Evolutionary conservation across 345 rosid genomes (phyloP), one percentile per base, ranked within the genome.

Genomic region (Garcia nutans): DNA sequence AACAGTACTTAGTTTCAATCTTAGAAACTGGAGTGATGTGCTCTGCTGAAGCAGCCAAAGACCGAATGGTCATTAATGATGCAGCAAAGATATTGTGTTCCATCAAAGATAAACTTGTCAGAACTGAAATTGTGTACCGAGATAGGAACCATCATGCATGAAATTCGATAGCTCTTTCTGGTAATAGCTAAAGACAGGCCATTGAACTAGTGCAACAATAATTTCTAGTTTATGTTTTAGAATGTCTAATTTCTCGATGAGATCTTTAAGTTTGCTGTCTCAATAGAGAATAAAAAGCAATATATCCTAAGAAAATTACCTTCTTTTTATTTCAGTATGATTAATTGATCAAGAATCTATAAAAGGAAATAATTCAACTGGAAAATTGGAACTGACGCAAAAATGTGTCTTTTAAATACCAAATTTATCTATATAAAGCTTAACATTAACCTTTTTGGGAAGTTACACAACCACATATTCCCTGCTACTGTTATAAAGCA

Each of bases 1-100:
- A 31, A 17, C 75, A 68, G 16, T 78, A 80, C 50, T 65, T 79
- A 33, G 31, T 59, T 22, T 59, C 63, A 23, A 61, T 77, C 54
- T 15, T 86, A 5, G 76, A 65, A 54, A 68, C 77, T 58, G 84
- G 84, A 78, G 71, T 78, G 33, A 66, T 59, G 41, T 83, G 87
- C 57, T 69, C 83, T 19, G 65, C 66, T 61, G 84, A 80, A 76
- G 64, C 64, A 54, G 73, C 81, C 0, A 19, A 9, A 22, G 49
- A 76, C 20, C 56, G 82, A 41, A 52, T 74, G 71, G 70, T 62
- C 63, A 82, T 72, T 28, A 52, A 45, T 8, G 82, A 69, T 26
- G 87, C 68, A 17, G 22, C 5, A 45, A 78, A 62, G 67, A 78
- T 72, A 59, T 59, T 83, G 33, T 49, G 45, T 49, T 26, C 62